A percentile compares a stretch with the other conserved stretches of the same genome.
These are phyloP conservation scores for Capsicum chinense DNA, from an alignment of 257 asterid species.

Conservation along the genomic window DNA sequence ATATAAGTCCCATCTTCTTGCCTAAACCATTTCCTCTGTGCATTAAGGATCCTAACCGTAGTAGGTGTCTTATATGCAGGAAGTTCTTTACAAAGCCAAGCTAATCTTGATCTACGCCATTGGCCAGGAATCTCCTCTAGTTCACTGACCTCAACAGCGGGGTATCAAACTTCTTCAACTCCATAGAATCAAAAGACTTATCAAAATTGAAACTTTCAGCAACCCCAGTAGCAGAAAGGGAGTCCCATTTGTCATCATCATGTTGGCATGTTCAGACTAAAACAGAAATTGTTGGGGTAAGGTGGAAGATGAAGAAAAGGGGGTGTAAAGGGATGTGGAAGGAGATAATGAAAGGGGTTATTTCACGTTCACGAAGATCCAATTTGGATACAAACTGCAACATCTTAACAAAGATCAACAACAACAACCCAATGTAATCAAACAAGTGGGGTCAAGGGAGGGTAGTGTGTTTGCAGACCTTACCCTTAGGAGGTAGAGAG, in stretches of 20 bases:
- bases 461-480: too few species aligned
- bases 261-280: too few species aligned
- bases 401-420: not conserved
- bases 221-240: too few species aligned
- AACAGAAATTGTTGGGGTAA: too few species aligned
- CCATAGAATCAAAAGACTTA: slow-evolving; percentile 31
- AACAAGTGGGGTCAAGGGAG: too few species aligned
- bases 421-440: too few species aligned
- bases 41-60: slow-evolving; percentile 72
- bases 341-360: too few species aligned
- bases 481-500: too few species aligned
- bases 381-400: not conserved
- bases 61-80: slow-evolving; percentile 75
- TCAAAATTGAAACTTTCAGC: too few species aligned
- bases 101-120: slow-evolving; percentile 93
- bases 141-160: slow-evolving; percentile 70
- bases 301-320: too few species aligned
- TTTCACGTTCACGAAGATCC: not conserved
- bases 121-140: slow-evolving; percentile 90
- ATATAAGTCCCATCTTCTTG: slow-evolving; percentile 80
- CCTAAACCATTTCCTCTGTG: slow-evolving; percentile 88
- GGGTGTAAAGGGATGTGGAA: too few species aligned
- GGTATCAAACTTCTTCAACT: slow-evolving; percentile 48
- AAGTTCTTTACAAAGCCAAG: slow-evolving; percentile 97
- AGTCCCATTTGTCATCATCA: too few species aligned